Evolutionary conservation across 2,329 filamentous ascomycete genomes (phyloP), one percentile per base, ranked within the genome.

Genomic region (Magnaporthiopsis rhizophila): DNA sequence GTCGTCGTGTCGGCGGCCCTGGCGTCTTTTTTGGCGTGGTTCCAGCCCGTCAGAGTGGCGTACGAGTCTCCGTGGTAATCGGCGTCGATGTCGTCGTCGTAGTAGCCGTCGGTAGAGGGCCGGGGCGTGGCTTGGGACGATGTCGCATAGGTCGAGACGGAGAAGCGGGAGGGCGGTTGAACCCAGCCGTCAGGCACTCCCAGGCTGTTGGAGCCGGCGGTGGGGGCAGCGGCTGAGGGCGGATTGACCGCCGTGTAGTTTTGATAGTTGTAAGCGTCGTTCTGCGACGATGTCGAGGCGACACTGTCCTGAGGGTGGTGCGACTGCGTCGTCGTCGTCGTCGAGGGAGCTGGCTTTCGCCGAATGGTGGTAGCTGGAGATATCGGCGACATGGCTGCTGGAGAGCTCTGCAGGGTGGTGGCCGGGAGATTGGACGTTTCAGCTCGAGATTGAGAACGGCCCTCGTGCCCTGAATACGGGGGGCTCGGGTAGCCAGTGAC

Each of bases 131-230:
- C 78, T 15, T 75, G 74, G 59, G 79, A 74, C 6, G 84, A 82
- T 2, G 85, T 84, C 30, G 82, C 80, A 69, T 83, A 86, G 2
- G 86, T 89, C 9, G 84, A 87, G 67, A 83, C 78, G 74, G 86
- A 89, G 73, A 89, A 89, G 59, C 84, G 83, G 61, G 86, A 89
- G 2, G 78, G 74, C 7, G 84, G 84, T 65, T 84, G 81, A 15
- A 77, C 74, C 78, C 80, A 81, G 53, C 81, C 71, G 58, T 78
- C 74, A 61, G 28, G 24, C 5, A 21, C n/a, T 18, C 28, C 50
- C 18, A 21, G n/a, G 6, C n/a, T 77, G 60, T 66, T 34, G 62
- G 62, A 18, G 26, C 30, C 66, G 15, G 69, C 8, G 45, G 18
- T 18, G 45, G 30, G 3, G 30, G 30, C 6, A 30, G 30, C 8